A percentile compares a stretch with the other conserved stretches of the same genome.
These are phyloP conservation scores for Colletotrichum navitas DNA, from an alignment of 2,329 filamentous ascomycete genomes.

Conservation along the genomic window DNA sequence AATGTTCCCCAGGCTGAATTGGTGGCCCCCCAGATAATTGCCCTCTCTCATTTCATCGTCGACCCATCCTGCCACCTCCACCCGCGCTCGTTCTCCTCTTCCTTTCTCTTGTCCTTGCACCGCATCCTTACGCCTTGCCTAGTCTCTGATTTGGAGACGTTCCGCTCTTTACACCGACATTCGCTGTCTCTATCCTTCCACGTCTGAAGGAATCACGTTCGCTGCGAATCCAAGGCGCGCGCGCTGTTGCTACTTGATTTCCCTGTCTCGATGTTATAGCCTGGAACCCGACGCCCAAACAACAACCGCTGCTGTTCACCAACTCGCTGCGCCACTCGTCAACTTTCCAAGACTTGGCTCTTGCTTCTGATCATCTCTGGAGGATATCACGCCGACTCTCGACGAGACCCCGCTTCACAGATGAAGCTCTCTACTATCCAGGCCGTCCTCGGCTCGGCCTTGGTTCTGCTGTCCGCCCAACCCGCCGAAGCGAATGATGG, in stretches of 20 bases:
- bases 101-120: constrained; percentile 40
- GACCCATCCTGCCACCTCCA: constrained; percentile 41
- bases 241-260: constrained; percentile 15
- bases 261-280: constrained; percentile 41
- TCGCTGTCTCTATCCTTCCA: constrained; percentile 32
- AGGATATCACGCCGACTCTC: constrained; percentile 37
- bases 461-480: constrained; percentile 60
- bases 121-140: constrained; percentile 39
- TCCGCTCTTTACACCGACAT: constrained; percentile 42
- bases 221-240: constrained; percentile 32
- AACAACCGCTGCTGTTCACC: constrained; percentile 19
- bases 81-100: constrained; percentile 35
- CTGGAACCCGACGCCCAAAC: constrained; percentile 18
- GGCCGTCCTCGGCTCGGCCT: constrained; percentile 62
- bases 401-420: constrained; percentile 44
- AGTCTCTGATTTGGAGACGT: constrained; percentile 39
- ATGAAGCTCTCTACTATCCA: constrained; percentile 69
- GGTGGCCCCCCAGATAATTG: constrained; percentile 13
- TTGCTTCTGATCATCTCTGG: constrained; percentile 16
- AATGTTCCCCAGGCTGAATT: constrained; percentile 4
- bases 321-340: constrained; percentile 32
- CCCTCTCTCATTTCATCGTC: constrained; percentile 41
- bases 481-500: constrained; percentile 55
- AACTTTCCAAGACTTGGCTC: constrained; percentile 13
- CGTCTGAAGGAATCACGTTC: constrained; percentile 33